Base-by-base conservation (phyloP, 164 flowering plant species). In the Liriodendron chinense region DNA sequence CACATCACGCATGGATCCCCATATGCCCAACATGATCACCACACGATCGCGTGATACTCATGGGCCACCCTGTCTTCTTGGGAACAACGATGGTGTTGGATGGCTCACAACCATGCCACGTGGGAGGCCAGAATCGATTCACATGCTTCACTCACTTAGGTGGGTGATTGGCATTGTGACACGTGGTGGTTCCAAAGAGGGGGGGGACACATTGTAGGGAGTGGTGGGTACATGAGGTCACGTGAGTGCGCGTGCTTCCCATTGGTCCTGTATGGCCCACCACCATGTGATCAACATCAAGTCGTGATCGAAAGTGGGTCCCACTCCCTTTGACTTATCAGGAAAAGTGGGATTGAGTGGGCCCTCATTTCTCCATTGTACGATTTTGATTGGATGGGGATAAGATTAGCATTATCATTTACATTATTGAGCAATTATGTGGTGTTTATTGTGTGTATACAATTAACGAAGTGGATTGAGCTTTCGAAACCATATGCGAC, bases 191-290 rank as follows among this genome's bases (percentile, higher is more conserved):
- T 7, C 47, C 2, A 10, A 48, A 26, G 69, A 22, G 13, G 34
- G 49, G 49, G 21, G 43, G 74, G 68, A 69, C 70, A 76, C 70
- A 71, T 53, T 73, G n/a, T 13, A 25, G 61, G 73, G 47, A 68
- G 43, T 7, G 67, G 69, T 53, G 26, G 71, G 24, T 76, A 61
- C 43, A 59, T 22, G 63, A 66, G 66, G 53, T 64, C 78, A 76
- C 72, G 78, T 76, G 78, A 66, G 1, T 22, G 78, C 78, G 66
- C 72, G 78, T 76, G 74, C 78, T 9, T 24, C 24, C 67, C 34
- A 23, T 64, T 10, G 67, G 65, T 69, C 59, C 20, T 61, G 43
- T 22, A 18, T 48, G 14, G 62, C 71, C 74, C 61, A 2, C 57
- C 9, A 13, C 26, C 61, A 14, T 26, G 25, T 14, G 47, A 4